Base-by-base conservation (phyloP, 2,329 filamentous ascomycete genomes). In the Beauveria sp. region DNA sequence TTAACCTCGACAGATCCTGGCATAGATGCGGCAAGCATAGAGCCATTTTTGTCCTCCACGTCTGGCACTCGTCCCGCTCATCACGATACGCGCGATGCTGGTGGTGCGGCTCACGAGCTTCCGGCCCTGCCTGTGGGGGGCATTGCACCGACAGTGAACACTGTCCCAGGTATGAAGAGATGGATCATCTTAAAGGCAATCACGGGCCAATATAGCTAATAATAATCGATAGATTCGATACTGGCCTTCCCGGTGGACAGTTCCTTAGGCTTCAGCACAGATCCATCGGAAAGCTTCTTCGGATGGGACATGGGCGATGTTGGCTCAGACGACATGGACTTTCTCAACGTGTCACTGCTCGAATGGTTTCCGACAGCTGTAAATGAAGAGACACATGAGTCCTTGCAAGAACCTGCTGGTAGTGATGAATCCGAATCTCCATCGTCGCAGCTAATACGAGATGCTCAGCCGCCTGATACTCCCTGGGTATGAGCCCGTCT, bases 221-320 rank as follows among this genome's bases (percentile, higher is more conserved):
- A n/a, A 50, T 3, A n/a, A 8, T 12, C 24, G 10, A 28, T 20
- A 52, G 48, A 52, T 34, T 10, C 48, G 3, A 52, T 30, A 18
- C 28, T 40, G 20, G 14, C 22, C n/a, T 43, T 48, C 16, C 37
- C 58, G 37, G 34, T 47, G 30, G 58, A 61, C 37, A 26, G 12
- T 18, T 37, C 41, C 6, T 30, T 34, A 6, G 51, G 37, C n/a
- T 53, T 61, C 40, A 53, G 26, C 51, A 24, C 58, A 26, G 58
- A 61, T 20, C 48, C 58, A 3, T 54, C 40, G 12, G 58, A 61
- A 18, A 54, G 58, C 40, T 61, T 61, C 48, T 61, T 61, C 47
- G 58, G 58, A 8, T 61, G 58, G 58, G 58, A 61, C 28, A 18
- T 54, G 3, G 51, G 24, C 8, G 24, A 61, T 9, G 22, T 55